Percentiles rank a stretch among this genome's conserved stretches.
Conservation (phyloP, 192 early-diverging fungal species). For the Backusella parvicylindrica region DNA sequence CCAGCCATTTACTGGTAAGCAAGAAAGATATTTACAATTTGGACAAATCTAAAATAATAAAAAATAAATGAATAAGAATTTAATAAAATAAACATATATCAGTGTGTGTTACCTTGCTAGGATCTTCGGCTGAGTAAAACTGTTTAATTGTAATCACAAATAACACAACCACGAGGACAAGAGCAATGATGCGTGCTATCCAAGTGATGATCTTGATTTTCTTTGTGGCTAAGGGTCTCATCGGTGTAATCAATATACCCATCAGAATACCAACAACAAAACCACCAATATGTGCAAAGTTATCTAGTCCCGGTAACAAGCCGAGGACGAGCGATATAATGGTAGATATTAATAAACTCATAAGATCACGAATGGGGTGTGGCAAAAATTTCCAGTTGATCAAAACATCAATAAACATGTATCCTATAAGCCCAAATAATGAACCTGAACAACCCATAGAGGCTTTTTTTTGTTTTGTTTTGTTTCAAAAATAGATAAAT, state of each 20-base stretch:
- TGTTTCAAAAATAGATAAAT: not conserved
- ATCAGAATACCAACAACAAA: slow-evolving; percentile 16
- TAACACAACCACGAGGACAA: slow-evolving; percentile 40
- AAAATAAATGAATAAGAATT: not conserved
- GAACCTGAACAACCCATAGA: slow-evolving; percentile 59
- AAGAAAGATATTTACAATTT: slow-evolving; percentile 61
- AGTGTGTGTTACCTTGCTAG: slow-evolving; percentile 9
- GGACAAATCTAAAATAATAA: slow-evolving; percentile 39
- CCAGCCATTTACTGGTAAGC: slow-evolving; percentile 48
- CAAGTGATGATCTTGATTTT: slow-evolving; percentile 29
- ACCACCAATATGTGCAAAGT: slow-evolving; percentile 78
- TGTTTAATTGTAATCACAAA: slow-evolving; percentile 42
- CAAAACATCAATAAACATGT: slow-evolving; percentile 73
- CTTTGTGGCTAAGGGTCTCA: slow-evolving; percentile 12
- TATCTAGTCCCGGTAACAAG: slow-evolving; percentile 71
- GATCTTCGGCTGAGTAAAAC: slow-evolving; percentile 48
- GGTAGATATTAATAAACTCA: slow-evolving; percentile 64
- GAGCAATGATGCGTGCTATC: slow-evolving; percentile 33
- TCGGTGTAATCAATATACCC: slow-evolving; percentile 15
- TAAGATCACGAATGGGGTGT: slow-evolving; percentile 64
- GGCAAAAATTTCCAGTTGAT: slow-evolving; percentile 74
- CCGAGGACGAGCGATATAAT: slow-evolving; percentile 69
- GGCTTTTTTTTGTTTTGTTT: slow-evolving; percentile 18
- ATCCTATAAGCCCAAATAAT: slow-evolving; percentile 71
- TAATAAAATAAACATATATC: not conserved